Evolutionary conservation across 2,329 filamentous ascomycete genomes (phyloP).

Genomic region (Decorospora gaudefroyi): DNA sequence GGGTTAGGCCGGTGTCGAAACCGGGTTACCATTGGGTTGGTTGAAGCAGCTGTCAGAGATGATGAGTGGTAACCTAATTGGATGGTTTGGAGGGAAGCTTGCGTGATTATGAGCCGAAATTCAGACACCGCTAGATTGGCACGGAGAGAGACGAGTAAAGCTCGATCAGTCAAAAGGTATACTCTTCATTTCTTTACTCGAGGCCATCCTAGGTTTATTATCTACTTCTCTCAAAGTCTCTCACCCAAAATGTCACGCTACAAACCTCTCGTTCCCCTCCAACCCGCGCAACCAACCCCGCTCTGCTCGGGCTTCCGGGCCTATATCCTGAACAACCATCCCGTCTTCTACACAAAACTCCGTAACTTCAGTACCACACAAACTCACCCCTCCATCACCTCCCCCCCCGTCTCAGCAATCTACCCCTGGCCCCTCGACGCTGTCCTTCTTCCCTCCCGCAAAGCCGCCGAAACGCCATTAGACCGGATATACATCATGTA

Average conservation of each 20-base stretch:
- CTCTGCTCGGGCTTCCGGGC: background rate
- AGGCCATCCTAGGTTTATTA: too few species aligned
- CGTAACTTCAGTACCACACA: conserved; percentile 1
- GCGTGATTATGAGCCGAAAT: background rate
- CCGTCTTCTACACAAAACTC: background rate
- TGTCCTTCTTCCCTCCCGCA: background rate
- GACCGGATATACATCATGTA: conserved; percentile 5
- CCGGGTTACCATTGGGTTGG: background rate
- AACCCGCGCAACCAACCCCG: background rate
- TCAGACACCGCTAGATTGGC: too few species aligned
- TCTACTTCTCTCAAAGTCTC: background rate
- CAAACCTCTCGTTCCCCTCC: background rate
- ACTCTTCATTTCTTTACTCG: background rate
- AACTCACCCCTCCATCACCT: background rate
- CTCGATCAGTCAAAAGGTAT: background rate
- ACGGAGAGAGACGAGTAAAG: too few species aligned
- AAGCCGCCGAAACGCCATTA: background rate
- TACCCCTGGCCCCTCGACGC: conserved; percentile 3
- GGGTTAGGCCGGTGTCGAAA: too few species aligned
- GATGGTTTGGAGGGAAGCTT: background rate
- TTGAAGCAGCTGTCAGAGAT: background rate
- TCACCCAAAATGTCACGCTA: background rate
- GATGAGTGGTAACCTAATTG: background rate
- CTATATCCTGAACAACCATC: conserved; percentile 3
- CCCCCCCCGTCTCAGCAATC: conserved; percentile 1